Conservation (phyloP, 495 filamentous ascomycete species). For the Annulohypoxylon bovei region DNA sequence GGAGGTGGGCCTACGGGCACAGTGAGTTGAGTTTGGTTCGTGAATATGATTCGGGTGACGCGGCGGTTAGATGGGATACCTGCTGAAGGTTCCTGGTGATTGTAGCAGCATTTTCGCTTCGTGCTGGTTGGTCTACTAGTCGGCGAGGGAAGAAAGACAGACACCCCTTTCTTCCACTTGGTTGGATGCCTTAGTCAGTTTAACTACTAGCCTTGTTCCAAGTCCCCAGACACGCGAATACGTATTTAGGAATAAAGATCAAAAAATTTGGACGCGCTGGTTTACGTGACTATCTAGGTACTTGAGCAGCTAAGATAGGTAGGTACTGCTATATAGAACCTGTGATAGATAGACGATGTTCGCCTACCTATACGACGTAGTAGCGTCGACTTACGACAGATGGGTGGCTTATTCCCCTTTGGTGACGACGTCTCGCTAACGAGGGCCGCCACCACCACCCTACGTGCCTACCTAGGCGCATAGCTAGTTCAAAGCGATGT, state of each 20-base stretch:
- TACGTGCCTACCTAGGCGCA: background rate
- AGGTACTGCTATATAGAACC: background rate
- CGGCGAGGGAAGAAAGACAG: background rate
- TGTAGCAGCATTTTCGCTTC: conserved; percentile 12
- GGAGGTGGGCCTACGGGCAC: background rate
- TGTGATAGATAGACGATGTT: too few species aligned
- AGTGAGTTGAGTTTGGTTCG: conserved; percentile 19
- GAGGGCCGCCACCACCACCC: background rate
- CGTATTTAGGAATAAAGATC: conserved; percentile 21
- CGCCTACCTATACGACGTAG: background rate
- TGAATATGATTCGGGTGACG: background rate
- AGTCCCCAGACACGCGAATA: conserved; percentile 19
- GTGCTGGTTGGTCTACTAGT: background rate
- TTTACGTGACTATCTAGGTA: background rate
- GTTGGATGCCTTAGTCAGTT: conserved; percentile 6
- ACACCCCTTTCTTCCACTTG: background rate
- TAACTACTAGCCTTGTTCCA: background rate
- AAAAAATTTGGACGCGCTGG: conserved; percentile 10
- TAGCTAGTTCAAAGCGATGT: background rate
- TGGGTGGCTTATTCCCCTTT: background rate
- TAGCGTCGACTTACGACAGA: background rate
- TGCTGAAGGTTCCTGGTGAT: background rate
- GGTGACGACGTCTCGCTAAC: background rate
- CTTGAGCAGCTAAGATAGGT: too few species aligned
- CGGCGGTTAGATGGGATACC: background rate